These are phyloP conservation scores for Zarea fungicola DNA, from an alignment of 2,329 filamentous ascomycete species.

Conservation along the genomic window DNA sequence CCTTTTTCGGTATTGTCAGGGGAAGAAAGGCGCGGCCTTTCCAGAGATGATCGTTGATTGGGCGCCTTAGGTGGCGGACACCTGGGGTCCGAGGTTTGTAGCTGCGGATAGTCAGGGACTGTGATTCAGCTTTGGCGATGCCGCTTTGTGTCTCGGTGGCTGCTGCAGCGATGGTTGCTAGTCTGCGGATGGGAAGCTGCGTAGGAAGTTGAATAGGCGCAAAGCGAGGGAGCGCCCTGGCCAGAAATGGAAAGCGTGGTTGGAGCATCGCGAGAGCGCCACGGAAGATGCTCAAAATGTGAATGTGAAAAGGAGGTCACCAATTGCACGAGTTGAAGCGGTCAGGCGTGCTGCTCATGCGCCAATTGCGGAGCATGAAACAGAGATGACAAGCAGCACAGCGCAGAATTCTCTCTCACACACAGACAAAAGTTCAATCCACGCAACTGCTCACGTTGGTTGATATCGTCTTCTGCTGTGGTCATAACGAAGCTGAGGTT, in stretches of 20 bases:
- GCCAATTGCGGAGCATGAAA: background rate
- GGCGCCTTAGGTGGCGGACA: conserved; percentile 82
- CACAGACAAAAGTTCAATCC: background rate
- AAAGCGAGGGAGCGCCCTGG: conserved; percentile 7
- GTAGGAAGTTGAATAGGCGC: conserved; percentile 8
- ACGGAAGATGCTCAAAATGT: background rate
- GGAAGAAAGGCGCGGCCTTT: conserved; percentile 79
- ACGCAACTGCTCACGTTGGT: background rate
- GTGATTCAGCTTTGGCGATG: conserved; percentile 22
- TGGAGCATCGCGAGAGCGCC: conserved; percentile 7
- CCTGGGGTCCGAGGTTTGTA: conserved; percentile 94
- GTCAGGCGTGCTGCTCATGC: background rate
- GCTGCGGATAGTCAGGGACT: conserved; percentile 59
- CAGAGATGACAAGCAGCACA: background rate
- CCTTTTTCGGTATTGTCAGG: conserved; percentile 88
- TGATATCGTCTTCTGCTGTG: conserved; percentile 1
- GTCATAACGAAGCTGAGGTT: conserved; percentile 16
- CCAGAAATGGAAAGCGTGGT: conserved; percentile 9
- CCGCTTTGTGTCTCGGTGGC: background rate
- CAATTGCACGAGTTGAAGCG: background rate
- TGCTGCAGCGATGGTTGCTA: no score
- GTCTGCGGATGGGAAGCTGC: conserved; percentile 2
- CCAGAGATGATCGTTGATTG: conserved; percentile 95
- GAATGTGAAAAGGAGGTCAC: conserved; percentile 1
- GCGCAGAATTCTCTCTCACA: background rate